Conservation (phyloP, 192 early-diverging fungal species). For the Coemansia sp. region DNA sequence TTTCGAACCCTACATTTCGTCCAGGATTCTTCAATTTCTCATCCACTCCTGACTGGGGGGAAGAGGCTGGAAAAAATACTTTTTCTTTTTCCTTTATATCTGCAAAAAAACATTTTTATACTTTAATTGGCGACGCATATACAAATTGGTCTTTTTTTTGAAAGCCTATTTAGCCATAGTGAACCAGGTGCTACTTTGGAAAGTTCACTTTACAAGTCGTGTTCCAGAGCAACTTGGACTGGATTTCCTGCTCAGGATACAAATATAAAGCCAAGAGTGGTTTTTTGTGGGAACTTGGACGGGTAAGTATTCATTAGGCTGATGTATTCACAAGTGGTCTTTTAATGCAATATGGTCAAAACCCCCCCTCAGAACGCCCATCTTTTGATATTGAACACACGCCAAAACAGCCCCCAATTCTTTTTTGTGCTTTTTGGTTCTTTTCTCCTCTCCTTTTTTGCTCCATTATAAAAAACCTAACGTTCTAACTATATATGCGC, state of each 20-base stretch:
- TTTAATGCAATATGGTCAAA: neutral
- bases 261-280: too few species aligned
- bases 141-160: neutral
- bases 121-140: neutral
- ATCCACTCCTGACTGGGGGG: neutral
- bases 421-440: slow-evolving; percentile 2
- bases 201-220: too few species aligned
- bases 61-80: slow-evolving; percentile 3
- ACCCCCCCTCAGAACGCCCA: slow-evolving; percentile 4
- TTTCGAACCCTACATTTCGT: slow-evolving; percentile 3
- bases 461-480: neutral
- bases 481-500: neutral
- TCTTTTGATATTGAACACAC: neutral
- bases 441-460: slow-evolving; percentile 5
- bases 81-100: neutral
- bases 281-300: neutral
- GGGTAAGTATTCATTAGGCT: neutral
- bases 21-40: slow-evolving; percentile 8
- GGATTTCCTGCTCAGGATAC: too few species aligned
- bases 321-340: neutral
- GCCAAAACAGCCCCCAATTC: neutral
- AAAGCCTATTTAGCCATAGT: slow-evolving; percentile 1
- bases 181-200: too few species aligned
- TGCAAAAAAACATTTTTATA: neutral
- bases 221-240: too few species aligned